Evolutionary conservation across 257 asterid genomes (phyloP), one percentile per base, ranked within the genome.

Genomic region (Gentiana macrophylla): DNA sequence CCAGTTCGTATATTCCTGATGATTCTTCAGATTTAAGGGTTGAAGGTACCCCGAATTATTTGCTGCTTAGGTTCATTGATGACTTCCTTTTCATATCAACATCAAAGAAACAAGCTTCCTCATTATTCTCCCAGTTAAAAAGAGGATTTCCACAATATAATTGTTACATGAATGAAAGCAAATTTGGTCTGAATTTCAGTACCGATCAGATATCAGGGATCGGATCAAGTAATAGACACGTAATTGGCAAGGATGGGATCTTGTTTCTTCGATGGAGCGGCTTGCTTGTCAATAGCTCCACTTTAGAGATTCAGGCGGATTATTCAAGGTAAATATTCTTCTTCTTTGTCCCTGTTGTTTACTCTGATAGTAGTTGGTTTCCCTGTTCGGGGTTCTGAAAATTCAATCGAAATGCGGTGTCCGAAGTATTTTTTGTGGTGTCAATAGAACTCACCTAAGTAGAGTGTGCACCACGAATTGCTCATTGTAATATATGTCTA

Each of bases 221-320:
- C 32, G 67, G 6, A 46, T 76, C 94, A 45, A 75, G 71, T 61
- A 24, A 24, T 24, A 83, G 84, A 71, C 67, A 68, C 12, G 61
- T 70, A 61, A 66, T 74, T 58, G 84, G 87, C 61, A 70, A 74
- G 67, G 97, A 87, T 69, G 89, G 88, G 12, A 69, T 63, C 59
- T 72, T 94, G 24, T 91, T 83, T 78, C 95, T 84, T 70, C 76
- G 74, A 58, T 91, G 98, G 98, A 84, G 93, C 72, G 98, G 98
- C 55, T 70, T 91, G 59, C 83, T 91, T 46, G 57, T 91, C 55
- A 91, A 91, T 67, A 74, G 84, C 71, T 60, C 74, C 24, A 91
- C 95, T 2, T 72, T 87, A 62, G 98, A 91, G 77, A 78, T 87
- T 64, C 98, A 81, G 76, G 98, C 94, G n/a, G 98, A 87, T 69